A percentile compares a stretch with the other conserved stretches of the same genome.
These are phyloP conservation scores for Saccharomyces hybrid DNA, from an alignment of 1,139 yeast species.

Conservation along the genomic window DNA sequence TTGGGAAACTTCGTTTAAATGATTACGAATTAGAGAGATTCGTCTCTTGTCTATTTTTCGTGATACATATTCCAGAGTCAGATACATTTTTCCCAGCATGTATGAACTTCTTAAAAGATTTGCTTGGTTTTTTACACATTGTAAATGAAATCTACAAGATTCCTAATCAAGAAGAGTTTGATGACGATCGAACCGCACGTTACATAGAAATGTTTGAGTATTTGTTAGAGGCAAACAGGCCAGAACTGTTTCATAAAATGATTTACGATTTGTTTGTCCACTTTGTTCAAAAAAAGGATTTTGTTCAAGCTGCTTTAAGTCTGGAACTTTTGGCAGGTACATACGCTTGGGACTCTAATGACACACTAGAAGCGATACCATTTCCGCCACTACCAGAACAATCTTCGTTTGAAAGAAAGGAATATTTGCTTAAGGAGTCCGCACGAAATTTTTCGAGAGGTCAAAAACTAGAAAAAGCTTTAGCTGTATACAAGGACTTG, in stretches of 20 bases:
- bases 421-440: conserved; percentile 59
- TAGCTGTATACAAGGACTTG: conserved; percentile 68
- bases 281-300: conserved; percentile 53
- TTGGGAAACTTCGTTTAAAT: conserved; percentile 20
- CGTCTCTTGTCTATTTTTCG: conserved; percentile 15
- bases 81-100: conserved; percentile 57
- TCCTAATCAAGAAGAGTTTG: conserved; percentile 77
- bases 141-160: conserved; percentile 64
- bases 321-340: conserved; percentile 72
- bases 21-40: conserved; percentile 20
- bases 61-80: conserved; percentile 39
- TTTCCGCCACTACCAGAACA: conserved; percentile 74
- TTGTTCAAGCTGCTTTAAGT: conserved; percentile 76
- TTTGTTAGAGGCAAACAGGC: conserved; percentile 69
- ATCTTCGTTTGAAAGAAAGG: conserved; percentile 75
- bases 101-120: conserved; percentile 46
- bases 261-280: conserved; percentile 67
- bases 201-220: conserved; percentile 69
- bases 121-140: conserved; percentile 57
- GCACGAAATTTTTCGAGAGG: conserved; percentile 69
- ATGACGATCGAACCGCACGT: conserved; percentile 79
- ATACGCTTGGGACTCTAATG: conserved; percentile 65
- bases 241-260: conserved; percentile 72
- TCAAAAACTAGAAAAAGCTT: conserved; percentile 66
- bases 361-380: conserved; percentile 46